Evolutionary conservation across 306 rosid species (phyloP).

Genomic region (Cicer pinnatifidum): DNA sequence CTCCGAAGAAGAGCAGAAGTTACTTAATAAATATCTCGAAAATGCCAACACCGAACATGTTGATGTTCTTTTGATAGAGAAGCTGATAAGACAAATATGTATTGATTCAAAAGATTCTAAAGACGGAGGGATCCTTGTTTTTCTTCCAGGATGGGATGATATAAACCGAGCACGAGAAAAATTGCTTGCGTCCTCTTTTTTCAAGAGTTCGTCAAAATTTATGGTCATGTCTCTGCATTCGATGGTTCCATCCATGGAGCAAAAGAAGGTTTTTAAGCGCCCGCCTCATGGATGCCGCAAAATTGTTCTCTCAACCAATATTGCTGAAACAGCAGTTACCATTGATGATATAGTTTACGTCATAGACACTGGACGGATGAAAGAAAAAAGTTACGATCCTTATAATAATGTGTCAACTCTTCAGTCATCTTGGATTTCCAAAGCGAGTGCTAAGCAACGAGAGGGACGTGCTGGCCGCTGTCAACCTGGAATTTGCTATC

Average conservation of each 20-base stretch:
- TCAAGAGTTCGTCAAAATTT: conserved; percentile 59
- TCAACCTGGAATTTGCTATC: conserved; percentile 95
- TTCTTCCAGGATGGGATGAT: conserved; percentile 98
- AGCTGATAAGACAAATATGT: conserved; percentile 74
- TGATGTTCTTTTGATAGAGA: conserved; percentile 74
- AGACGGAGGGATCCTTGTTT: conserved; percentile 93
- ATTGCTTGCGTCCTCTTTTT: conserved; percentile 60
- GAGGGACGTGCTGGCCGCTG: conserved; percentile 99
- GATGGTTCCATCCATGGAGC: conserved; percentile 78
- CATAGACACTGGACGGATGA: conserved; percentile 87
- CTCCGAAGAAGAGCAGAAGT: conserved; percentile 52
- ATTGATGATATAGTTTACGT: conserved; percentile 95
- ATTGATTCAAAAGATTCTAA: conserved; percentile 75
- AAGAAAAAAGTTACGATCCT: conserved; percentile 94
- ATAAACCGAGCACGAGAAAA: conserved; percentile 74
- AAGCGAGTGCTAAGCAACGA: conserved; percentile 95
- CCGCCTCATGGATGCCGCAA: conserved; percentile 79
- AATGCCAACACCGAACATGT: conserved; percentile 65
- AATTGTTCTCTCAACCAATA: conserved; percentile 89
- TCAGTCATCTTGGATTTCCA: conserved; percentile 96
- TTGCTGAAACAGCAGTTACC: conserved; percentile 95
- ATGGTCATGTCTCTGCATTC: conserved; percentile 78
- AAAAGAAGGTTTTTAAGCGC: conserved; percentile 73
- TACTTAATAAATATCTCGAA: conserved; percentile 66
- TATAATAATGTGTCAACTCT: conserved; percentile 81